phyloP scores from a whole-genome alignment of 2,329 filamentous ascomycete genomes.

The Didymella pomorum region DNA sequence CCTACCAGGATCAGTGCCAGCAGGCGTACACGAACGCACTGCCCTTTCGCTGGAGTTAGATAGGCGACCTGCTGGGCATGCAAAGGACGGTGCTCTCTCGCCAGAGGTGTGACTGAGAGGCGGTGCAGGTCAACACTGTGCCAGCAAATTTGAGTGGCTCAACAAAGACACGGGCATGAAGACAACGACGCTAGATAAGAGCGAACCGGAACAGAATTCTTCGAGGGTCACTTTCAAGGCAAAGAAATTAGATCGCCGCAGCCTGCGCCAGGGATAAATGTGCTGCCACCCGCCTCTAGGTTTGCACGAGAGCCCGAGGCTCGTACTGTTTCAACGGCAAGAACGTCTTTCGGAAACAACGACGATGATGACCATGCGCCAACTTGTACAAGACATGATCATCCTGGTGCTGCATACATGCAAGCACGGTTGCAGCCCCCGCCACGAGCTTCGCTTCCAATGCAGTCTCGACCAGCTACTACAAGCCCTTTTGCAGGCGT shows the following conservation, averaged over 20 bases:
- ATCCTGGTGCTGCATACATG: too few relatives aligned
- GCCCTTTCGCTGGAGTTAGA: neutral
- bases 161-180: neutral
- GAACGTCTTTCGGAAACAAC: neutral
- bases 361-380: neutral
- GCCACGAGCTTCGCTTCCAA: neutral
- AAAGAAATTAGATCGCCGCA: slow-evolving; percentile 6
- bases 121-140: neutral
- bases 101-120: slow-evolving; percentile 4
- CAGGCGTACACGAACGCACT: neutral
- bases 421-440: neutral
- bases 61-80: too few relatives aligned
- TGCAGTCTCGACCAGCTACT: slow-evolving; percentile 4
- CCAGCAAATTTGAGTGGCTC: neutral
- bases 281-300: slow-evolving; percentile 5
- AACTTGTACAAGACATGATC: neutral
- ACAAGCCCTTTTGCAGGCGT: slow-evolving; percentile 4
- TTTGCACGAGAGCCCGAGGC: neutral
- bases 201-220: neutral
- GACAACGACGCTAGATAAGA: neutral
- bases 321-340: neutral
- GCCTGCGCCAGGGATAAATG: neutral
- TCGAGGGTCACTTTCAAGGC: neutral
- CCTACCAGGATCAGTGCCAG: neutral
- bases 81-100: neutral